Conservation (phyloP, 441 rosid genomes). For the Gossypium trilobum region DNA sequence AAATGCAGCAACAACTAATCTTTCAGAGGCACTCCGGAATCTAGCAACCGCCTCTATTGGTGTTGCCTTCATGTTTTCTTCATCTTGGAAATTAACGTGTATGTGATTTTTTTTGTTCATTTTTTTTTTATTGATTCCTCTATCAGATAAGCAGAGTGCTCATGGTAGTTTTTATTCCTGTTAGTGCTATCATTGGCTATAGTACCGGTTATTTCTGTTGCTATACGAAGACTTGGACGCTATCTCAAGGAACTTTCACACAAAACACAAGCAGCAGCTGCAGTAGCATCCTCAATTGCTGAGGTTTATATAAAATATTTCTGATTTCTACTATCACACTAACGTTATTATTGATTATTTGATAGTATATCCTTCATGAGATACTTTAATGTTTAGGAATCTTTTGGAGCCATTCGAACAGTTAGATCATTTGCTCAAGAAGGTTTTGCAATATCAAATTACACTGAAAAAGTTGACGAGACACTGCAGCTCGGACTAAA, state of each 20-base stretch:
- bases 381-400: slow-evolving; percentile 44
- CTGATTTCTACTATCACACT: background rate
- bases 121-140: background rate
- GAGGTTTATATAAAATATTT: slow-evolving; percentile 41
- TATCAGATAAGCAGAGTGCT: background rate
- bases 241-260: slow-evolving; percentile 85
- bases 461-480: slow-evolving; percentile 77
- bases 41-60: slow-evolving; percentile 73
- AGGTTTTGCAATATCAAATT: slow-evolving; percentile 51
- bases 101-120: slow-evolving; percentile 8
- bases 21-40: slow-evolving; percentile 81
- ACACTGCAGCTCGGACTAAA: slow-evolving; percentile 74
- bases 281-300: slow-evolving; percentile 82
- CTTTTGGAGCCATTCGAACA: slow-evolving; percentile 89
- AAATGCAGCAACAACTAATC: slow-evolving; percentile 94
- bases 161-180: slow-evolving; percentile 10
- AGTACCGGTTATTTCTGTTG: slow-evolving; percentile 67
- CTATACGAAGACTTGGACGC: slow-evolving; percentile 64
- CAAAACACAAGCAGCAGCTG: slow-evolving; percentile 89
- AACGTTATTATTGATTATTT: background rate
- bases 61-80: slow-evolving; percentile 74
- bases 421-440: slow-evolving; percentile 96
- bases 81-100: slow-evolving; percentile 94
- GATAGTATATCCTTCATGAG: background rate
- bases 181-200: slow-evolving; percentile 76